phyloP scores from a whole-genome alignment of 2,329 filamentous ascomycete species.

The Cladobotryum protrusum region DNA sequence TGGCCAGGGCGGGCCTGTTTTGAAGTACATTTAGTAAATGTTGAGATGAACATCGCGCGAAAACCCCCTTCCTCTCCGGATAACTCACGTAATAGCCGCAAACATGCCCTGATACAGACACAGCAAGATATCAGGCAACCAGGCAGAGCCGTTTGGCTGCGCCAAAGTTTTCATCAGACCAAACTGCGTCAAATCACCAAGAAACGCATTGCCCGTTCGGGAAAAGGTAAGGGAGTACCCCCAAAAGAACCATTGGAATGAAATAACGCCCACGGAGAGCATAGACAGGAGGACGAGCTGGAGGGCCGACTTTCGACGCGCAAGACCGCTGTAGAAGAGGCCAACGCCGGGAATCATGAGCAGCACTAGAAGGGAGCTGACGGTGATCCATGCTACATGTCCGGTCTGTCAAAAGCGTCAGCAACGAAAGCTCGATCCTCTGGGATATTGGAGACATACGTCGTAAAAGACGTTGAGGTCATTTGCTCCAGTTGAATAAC shows the following conservation, averaged over 20 bases:
- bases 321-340: constrained; percentile 90
- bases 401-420: constrained; percentile 50
- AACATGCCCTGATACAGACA: constrained; percentile 88
- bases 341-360: constrained; percentile 92
- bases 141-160: constrained; percentile 63
- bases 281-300: constrained; percentile 81
- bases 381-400: constrained; percentile 76
- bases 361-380: constrained; percentile 70
- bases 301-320: constrained; percentile 80
- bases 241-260: constrained; percentile 96
- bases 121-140: constrained; percentile 77
- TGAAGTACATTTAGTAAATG: neutral
- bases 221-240: constrained; percentile 83
- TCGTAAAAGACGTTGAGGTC: constrained; percentile 84
- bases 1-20: constrained; percentile 47
- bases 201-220: constrained; percentile 68
- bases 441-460: constrained; percentile 37
- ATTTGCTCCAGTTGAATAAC: constrained; percentile 46
- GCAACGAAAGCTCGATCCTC: constrained; percentile 1
- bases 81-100: constrained; percentile 73
- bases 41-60: neutral
- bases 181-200: constrained; percentile 76
- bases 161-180: constrained; percentile 73
- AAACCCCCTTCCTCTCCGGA: no score
- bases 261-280: constrained; percentile 71